phyloP scores from a whole-genome alignment of 1,284 basidiomycete genomes.

The Apiotrichum gracile region DNA sequence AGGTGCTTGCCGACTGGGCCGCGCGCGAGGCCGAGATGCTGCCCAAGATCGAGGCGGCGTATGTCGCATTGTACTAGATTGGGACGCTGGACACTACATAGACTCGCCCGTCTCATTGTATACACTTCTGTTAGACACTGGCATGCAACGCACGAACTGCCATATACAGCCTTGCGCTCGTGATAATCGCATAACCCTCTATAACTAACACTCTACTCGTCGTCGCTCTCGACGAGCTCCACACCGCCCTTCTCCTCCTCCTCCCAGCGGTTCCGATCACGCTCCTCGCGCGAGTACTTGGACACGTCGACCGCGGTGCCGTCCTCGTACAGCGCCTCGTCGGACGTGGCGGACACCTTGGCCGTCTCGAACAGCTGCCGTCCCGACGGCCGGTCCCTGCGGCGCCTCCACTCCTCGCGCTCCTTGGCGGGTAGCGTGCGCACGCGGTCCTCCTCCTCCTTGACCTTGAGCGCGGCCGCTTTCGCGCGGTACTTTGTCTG shows the following conservation, averaged over 20 bases:
- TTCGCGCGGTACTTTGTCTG: constrained; percentile 70
- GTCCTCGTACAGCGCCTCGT: constrained; percentile 70
- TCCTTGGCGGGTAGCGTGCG: constrained; percentile 74
- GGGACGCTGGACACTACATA: background rate
- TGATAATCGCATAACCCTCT: background rate
- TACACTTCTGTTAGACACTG: too few relatives aligned
- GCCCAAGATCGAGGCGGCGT: constrained; percentile 47
- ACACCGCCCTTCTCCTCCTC: constrained; percentile 51
- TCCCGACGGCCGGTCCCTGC: constrained; percentile 65
- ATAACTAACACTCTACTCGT: constrained; percentile 7
- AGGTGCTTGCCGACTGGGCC: constrained; percentile 58
- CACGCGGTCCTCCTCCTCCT: constrained; percentile 75
- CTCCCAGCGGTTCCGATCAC: constrained; percentile 58
- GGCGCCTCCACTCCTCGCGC: constrained; percentile 75
- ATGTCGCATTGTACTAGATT: constrained; percentile 14
- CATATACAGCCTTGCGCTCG: too few relatives aligned
- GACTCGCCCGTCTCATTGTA: background rate
- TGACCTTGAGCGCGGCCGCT: constrained; percentile 55
- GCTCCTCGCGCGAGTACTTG: constrained; percentile 68
- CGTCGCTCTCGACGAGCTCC: constrained; percentile 9
- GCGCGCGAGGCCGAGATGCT: constrained; percentile 57
- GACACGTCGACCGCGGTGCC: constrained; percentile 79
- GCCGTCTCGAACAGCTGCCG: constrained; percentile 83
- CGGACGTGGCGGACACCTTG: constrained; percentile 60
- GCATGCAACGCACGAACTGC: too few relatives aligned